phyloP scores from a whole-genome alignment of 1,284 basidiomycete species.

The Pterula multifida region DNA sequence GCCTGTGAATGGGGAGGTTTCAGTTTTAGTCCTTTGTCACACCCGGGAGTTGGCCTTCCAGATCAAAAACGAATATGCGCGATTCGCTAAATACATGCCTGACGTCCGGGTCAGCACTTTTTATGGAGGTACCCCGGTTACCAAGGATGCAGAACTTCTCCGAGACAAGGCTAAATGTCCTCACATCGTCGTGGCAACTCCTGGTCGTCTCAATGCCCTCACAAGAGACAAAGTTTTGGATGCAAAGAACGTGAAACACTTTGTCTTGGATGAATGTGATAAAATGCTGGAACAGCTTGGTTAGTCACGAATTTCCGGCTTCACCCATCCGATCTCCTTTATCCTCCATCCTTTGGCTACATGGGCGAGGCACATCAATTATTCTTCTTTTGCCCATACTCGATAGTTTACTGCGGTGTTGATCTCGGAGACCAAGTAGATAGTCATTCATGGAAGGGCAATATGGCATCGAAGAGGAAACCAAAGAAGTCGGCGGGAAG shows the following conservation, averaged over 20 bases:
- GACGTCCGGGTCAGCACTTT: constrained; percentile 96
- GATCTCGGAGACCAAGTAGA: too few species aligned
- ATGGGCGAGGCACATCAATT: too few species aligned
- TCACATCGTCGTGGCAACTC: constrained; percentile 97
- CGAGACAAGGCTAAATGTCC: constrained; percentile 97
- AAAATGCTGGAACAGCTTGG: constrained; percentile 99
- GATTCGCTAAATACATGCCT: constrained; percentile 99
- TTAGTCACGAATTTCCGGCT: constrained; percentile 77
- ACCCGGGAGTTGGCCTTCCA: constrained; percentile 99
- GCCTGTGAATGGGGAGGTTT: constrained; percentile 96
- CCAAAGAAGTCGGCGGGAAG: background rate
- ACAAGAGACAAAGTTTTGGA: constrained; percentile 89
- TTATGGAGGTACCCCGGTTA: constrained; percentile 93
- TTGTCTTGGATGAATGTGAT: constrained; percentile 99
- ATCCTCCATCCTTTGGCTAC: constrained; percentile 30
- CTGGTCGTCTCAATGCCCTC: constrained; percentile 90
- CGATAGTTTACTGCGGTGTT: too few species aligned
- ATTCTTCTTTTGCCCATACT: too few species aligned
- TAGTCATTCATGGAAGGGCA: too few species aligned
- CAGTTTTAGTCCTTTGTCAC: constrained; percentile 96
- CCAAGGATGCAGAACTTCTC: constrained; percentile 89
- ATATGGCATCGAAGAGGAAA: too few species aligned
- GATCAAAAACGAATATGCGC: constrained; percentile 99
- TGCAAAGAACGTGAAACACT: constrained; percentile 93
- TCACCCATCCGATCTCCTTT: constrained; percentile 19